Evolutionary conservation across 331 rosid species (phyloP), one percentile per base, ranked within the genome.

Genomic region (Dryas integrifolia): DNA sequence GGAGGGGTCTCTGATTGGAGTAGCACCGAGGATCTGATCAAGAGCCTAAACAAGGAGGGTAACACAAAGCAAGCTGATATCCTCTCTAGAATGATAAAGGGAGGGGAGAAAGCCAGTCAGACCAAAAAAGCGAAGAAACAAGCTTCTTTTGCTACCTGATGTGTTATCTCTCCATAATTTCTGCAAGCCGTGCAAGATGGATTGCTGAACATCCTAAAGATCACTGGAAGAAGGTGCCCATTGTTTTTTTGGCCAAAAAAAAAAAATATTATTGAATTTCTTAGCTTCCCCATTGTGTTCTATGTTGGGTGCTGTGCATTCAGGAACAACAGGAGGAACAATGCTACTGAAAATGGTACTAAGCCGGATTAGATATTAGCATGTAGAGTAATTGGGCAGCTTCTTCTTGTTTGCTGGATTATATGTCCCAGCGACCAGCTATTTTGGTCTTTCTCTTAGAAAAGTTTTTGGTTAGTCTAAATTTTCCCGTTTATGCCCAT

Each of bases 41-140:
- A 60, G 77, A 88, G 87, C 84, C 92, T 92, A 53, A 92, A 85
- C 72, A 74, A 75, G 72, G 94, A 89, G 65, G 97, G 96, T 45
- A 89, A 92, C 85, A 87, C 93, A 67, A 92, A 88, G 81, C 96
- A 89, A 83, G 96, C 96, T 2, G 97, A 89, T 77, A 58, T 92
- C 59, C 87, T 92, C 71, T 87, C 92, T 15, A 86, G 97, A 82
- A 84, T 86, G 93, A 84, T 83, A 6, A 86, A 78, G 76, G 89
- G 71, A 69, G 85, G 75, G 59, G 72, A 61, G 62, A 79, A 57
- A 55, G 57, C 67, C 18, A 38, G 62, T 43, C 68, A 30, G 49
- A 79, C 79, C 70, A 70, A 58, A 67, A 88, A 80, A 68, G 86
- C 84, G 59, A 84, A 83, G 77, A 86, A 79, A 64, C 79, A 80